Conservation (phyloP, 805 yeast genomes). For the Metschnikowia continentalis region DNA sequence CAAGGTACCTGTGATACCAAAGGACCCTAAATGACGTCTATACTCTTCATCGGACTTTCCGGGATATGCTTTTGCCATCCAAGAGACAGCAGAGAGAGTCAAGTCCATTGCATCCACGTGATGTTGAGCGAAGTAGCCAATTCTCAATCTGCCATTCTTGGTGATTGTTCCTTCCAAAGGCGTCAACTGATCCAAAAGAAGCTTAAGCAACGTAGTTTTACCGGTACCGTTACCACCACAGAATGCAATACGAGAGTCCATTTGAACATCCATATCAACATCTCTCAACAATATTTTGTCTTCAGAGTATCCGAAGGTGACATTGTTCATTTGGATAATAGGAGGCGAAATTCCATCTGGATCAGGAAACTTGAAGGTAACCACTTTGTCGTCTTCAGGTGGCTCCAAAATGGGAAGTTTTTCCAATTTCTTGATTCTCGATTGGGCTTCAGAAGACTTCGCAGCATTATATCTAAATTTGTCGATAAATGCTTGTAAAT, state of each 20-base stretch:
- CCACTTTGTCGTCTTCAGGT: slow-evolving; percentile 85
- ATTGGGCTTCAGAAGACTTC: slow-evolving; percentile 95
- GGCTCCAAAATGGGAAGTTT: slow-evolving; percentile 89
- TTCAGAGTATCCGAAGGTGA: slow-evolving; percentile 78
- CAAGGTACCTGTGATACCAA: slow-evolving; percentile 92
- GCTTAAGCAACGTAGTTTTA: slow-evolving; percentile 89
- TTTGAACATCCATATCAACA: slow-evolving; percentile 85
- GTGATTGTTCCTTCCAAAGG: slow-evolving; percentile 80
- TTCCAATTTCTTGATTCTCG: slow-evolving; percentile 94
- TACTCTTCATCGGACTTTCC: slow-evolving; percentile 96
- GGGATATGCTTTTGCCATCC: slow-evolving; percentile 88
- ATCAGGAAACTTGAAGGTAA: slow-evolving; percentile 90
- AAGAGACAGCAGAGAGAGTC: slow-evolving; percentile 77
- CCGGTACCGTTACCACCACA: slow-evolving; percentile 99
- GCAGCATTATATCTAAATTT: slow-evolving; percentile 97
- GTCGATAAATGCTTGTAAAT: slow-evolving; percentile 91
- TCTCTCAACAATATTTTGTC: slow-evolving; percentile 59
- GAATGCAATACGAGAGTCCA: slow-evolving; percentile 92
- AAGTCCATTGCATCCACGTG: slow-evolving; percentile 98
- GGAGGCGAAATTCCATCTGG: slow-evolving; percentile 94
- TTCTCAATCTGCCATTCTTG: slow-evolving; percentile 79
- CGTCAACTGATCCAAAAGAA: slow-evolving; percentile 69
- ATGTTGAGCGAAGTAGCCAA: slow-evolving; percentile 97
- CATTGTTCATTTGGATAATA: slow-evolving; percentile 80
- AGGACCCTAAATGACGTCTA: slow-evolving; percentile 92